These are phyloP conservation scores for Suhomyces canberraensis DNA, from an alignment of 805 yeast species.

Conservation along the genomic window DNA sequence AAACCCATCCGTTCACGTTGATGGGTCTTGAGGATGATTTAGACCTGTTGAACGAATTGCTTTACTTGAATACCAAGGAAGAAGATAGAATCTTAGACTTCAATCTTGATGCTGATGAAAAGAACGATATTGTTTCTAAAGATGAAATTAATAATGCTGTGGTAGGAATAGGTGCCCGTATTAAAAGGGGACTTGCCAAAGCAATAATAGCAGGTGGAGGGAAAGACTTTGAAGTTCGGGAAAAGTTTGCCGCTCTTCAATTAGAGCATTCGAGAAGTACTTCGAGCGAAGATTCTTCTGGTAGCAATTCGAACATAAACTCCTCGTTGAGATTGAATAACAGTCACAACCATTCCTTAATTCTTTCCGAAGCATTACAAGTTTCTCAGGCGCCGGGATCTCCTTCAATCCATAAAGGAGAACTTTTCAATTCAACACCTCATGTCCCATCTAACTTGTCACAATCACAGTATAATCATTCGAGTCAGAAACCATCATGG, in stretches of 20 bases:
- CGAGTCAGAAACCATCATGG: conserved; percentile 8
- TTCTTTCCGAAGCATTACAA: conserved; percentile 29
- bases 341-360: conserved; percentile 23
- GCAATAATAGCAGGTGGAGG: conserved; percentile 33
- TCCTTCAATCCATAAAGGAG: not conserved
- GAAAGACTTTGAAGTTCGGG: conserved; percentile 21
- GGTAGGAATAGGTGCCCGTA: conserved; percentile 70
- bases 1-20: conserved; percentile 65
- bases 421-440: conserved; percentile 6
- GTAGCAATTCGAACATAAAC: conserved; percentile 15
- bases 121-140: conserved; percentile 47
- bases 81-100: conserved; percentile 11
- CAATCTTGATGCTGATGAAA: conserved; percentile 28
- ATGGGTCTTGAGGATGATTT: conserved; percentile 39
- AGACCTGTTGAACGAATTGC: conserved; percentile 33
- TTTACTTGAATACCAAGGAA: conserved; percentile 27
- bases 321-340: conserved; percentile 12
- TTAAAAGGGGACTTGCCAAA: conserved; percentile 49
- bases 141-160: conserved; percentile 78
- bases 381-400: conserved; percentile 10
- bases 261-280: conserved; percentile 25
- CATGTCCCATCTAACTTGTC: conserved; percentile 20
- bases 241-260: conserved; percentile 17
- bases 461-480: conserved; percentile 4
- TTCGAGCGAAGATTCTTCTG: conserved; percentile 29